Conservation (phyloP, 225 moss, liverwort and hornwort species). For the Polytrichum formosum region DNA sequence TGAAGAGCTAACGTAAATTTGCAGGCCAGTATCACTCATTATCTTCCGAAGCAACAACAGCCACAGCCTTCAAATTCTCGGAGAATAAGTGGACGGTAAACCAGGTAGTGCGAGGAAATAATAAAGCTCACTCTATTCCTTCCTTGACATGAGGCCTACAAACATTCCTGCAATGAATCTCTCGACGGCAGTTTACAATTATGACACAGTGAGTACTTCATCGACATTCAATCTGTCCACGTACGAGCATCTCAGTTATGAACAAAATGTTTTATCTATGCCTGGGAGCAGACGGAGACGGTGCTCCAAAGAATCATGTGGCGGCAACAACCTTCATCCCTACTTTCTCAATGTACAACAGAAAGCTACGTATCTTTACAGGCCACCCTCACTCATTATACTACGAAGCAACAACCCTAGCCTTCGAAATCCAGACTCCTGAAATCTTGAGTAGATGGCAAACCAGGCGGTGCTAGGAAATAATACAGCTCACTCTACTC, state of each 20-base stretch:
- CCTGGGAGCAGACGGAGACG: not conserved
- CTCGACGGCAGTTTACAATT: too few species aligned
- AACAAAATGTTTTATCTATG: constrained; percentile 2
- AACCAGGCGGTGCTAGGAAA: not conserved
- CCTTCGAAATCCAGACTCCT: not conserved
- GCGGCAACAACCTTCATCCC: not conserved
- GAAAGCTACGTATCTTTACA: constrained; percentile 9
- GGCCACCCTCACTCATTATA: not conserved
- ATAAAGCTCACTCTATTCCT: not conserved
- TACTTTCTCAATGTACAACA: constrained; percentile 9
- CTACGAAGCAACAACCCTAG: not conserved
- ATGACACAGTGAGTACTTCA: too few species aligned
- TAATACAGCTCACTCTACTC: not conserved
- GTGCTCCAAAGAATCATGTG: constrained; percentile 5
- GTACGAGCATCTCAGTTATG: not conserved
- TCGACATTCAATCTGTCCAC: too few species aligned
- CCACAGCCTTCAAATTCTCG: not conserved
- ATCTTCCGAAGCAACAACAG: not conserved
- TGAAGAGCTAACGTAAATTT: constrained; percentile 5
- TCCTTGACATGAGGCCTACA: too few species aligned
- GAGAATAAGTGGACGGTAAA: not conserved
- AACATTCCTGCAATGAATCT: not conserved
- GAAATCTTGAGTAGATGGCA: not conserved
- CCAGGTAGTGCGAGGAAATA: not conserved
- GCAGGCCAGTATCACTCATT: not conserved